phyloP scores from a whole-genome alignment of 345 rosid genomes.

The Eucalyptus cladocalyx region DNA sequence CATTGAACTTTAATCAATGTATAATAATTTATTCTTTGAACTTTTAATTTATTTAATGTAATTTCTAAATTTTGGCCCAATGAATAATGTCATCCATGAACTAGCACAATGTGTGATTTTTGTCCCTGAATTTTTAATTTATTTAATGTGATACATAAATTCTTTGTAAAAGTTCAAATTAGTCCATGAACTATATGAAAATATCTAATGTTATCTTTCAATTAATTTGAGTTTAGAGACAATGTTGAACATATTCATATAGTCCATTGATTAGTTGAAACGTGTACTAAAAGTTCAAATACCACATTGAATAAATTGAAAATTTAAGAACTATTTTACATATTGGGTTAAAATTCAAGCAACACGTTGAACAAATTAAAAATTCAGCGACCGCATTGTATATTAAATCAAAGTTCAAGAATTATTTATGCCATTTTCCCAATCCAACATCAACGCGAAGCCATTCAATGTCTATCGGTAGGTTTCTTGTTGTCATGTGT shows the following conservation, averaged over 20 bases:
- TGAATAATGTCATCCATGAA: not conserved
- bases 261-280: fast-evolving
- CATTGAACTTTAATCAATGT: not conserved
- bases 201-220: no score
- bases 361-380: no score
- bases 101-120: not conserved
- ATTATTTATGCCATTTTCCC: not conserved
- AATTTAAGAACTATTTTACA: not conserved
- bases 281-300: not conserved
- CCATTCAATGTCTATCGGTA: not conserved
- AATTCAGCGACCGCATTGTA: fast-evolving
- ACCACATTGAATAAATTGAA: not conserved
- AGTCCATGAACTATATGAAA: not conserved
- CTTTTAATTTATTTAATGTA: no score
- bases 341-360: not conserved
- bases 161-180: not conserved
- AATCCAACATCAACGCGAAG: not conserved
- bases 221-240: not conserved
- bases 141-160: not conserved
- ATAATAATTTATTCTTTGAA: not conserved
- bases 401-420: not conserved
- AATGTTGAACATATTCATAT: not conserved
- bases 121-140: not conserved
- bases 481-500: not conserved
- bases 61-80: not conserved